These are phyloP conservation scores for Juglanconis sp. DNA, from an alignment of 2,329 filamentous ascomycete species.

Conservation along the genomic window DNA sequence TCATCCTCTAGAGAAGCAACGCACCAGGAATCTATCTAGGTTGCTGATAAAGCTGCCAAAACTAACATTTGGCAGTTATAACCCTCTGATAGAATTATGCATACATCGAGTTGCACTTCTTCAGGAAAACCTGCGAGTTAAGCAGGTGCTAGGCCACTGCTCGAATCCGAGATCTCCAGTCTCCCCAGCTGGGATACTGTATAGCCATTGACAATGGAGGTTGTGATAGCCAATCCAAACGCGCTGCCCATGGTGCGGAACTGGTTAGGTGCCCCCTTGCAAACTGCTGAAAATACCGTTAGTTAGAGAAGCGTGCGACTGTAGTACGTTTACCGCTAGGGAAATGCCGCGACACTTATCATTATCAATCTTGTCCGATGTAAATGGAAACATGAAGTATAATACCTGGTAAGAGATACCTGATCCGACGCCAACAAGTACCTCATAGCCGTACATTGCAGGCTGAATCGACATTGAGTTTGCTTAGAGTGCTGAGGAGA, in stretches of 20 bases:
- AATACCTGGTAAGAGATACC: slow-evolving; percentile 4
- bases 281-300: slow-evolving; percentile 8
- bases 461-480: background rate
- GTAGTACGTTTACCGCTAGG: too few relatives aligned
- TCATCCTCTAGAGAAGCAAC: too few relatives aligned
- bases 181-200: background rate
- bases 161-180: background rate
- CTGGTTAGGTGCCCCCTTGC: slow-evolving; percentile 13
- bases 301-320: background rate
- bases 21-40: too few relatives aligned
- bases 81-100: too few relatives aligned
- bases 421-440: slow-evolving; percentile 14
- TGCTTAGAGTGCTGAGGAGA: slow-evolving; percentile 3
- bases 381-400: slow-evolving; percentile 12
- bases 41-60: too few relatives aligned
- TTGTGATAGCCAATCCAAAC: slow-evolving; percentile 11
- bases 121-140: too few relatives aligned
- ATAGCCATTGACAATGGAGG: slow-evolving; percentile 16
- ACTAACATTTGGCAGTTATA: too few relatives aligned
- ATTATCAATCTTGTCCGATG: background rate
- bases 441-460: slow-evolving; percentile 11
- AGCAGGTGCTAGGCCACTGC: too few relatives aligned
- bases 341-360: background rate
- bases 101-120: too few relatives aligned
- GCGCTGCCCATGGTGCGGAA: slow-evolving; percentile 14